A percentile compares a stretch with the other conserved stretches of the same genome.
Conservation (phyloP, 495 filamentous ascomycete species). For the Corynascus novoguineensis region DNA sequence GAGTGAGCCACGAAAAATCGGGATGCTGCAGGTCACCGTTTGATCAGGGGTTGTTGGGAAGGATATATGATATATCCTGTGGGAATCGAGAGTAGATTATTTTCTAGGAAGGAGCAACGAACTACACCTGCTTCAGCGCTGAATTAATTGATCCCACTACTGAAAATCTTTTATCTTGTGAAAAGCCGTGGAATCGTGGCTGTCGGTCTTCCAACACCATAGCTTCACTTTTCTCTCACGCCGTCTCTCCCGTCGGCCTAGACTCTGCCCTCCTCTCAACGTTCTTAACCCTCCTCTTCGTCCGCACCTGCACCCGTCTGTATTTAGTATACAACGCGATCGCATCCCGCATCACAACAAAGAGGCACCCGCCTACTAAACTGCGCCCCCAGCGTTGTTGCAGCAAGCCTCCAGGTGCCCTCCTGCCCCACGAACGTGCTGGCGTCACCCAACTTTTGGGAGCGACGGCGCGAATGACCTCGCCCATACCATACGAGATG, state of each 20-base stretch:
- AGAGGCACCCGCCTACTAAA: conserved; percentile 72
- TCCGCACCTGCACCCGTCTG: conserved; percentile 62
- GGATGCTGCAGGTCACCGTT: too few relatives aligned
- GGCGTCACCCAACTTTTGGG: conserved; percentile 58
- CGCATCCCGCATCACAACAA: conserved; percentile 71
- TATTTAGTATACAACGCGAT: conserved; percentile 70
- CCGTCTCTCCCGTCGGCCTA: not conserved
- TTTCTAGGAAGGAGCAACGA: too few relatives aligned
- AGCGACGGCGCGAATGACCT: conserved; percentile 55
- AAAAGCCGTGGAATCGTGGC: too few relatives aligned
- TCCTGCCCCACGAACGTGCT: conserved; percentile 20
- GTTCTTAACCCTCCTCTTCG: conserved; percentile 61
- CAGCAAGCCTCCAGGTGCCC: conserved; percentile 51
- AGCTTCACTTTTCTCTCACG: not conserved
- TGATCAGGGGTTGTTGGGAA: too few relatives aligned
- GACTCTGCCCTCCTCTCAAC: conserved; percentile 23
- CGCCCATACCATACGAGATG: conserved; percentile 54
- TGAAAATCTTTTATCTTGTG: too few relatives aligned
- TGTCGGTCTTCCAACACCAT: not conserved
- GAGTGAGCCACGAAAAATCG: too few relatives aligned
- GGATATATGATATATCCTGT: too few relatives aligned
- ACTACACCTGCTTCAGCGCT: too few relatives aligned
- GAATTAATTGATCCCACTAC: too few relatives aligned
- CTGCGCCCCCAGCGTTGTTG: conserved; percentile 75
- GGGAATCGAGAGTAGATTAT: too few relatives aligned